Evolutionary conservation across 805 yeast species (phyloP).

Genomic region (Cyberlindnera mrakii): DNA sequence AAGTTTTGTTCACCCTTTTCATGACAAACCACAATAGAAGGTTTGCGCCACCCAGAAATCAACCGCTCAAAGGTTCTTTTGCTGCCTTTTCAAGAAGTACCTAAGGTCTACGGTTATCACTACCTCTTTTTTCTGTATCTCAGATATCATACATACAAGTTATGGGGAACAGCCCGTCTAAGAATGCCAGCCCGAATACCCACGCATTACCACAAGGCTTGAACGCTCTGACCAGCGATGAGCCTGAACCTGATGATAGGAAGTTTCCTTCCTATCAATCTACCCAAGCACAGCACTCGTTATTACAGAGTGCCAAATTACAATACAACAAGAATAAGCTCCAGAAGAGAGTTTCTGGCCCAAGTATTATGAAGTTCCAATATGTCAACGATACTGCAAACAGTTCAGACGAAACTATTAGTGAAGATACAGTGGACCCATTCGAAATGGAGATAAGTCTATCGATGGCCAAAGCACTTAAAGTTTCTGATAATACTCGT

Average conservation of each 20-base stretch:
- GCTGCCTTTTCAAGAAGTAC: not conserved
- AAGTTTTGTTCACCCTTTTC: no score
- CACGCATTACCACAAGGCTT: constrained; percentile 26
- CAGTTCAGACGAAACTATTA: constrained; percentile 10
- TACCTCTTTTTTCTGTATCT: not conserved
- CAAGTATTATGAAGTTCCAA: constrained; percentile 9
- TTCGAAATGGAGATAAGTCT: constrained; percentile 29
- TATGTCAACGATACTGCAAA: constrained; percentile 10
- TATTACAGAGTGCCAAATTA: constrained; percentile 15
- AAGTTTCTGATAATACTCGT: constrained; percentile 1
- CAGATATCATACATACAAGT: constrained; percentile 5
- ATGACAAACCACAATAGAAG: no score
- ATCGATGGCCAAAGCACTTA: constrained; percentile 29
- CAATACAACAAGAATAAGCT: constrained; percentile 17
- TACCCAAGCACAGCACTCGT: constrained; percentile 13
- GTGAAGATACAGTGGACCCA: constrained; percentile 6
- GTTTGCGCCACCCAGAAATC: no score
- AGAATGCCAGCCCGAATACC: constrained; percentile 32
- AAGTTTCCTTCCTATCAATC: constrained; percentile 32
- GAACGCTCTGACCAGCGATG: constrained; percentile 27
- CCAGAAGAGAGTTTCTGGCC: constrained; percentile 11
- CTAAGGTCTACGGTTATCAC: not conserved
- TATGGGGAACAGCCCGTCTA: constrained; percentile 67
- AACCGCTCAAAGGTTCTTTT: no score
- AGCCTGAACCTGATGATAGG: constrained; percentile 46